Percentiles rank a stretch among this genome's conserved stretches.
Conservation (phyloP, 306 rosid species). For the Vigna unguiculata region DNA sequence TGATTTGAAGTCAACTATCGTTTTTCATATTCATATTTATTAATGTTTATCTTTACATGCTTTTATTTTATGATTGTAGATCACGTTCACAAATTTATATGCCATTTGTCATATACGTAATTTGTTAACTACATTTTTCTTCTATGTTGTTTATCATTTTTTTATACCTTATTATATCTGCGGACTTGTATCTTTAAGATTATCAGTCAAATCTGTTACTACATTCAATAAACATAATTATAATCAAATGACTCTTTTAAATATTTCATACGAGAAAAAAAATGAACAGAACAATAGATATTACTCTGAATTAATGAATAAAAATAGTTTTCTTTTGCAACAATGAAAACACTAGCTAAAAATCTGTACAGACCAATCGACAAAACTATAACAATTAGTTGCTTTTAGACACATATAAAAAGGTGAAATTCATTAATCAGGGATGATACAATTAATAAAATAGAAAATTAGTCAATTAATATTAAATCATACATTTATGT, state of each 20-base stretch:
- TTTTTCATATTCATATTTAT: not conserved
- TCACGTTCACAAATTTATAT: not conserved
- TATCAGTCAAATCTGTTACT: too few species aligned
- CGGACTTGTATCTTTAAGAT: too few species aligned
- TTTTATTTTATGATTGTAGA: not conserved
- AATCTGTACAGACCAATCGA: too few species aligned
- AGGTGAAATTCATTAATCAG: not conserved
- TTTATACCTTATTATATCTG: not conserved
- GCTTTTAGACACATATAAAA: not conserved
- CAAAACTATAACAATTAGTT: not conserved
- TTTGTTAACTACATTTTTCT: not conserved
- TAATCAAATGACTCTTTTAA: too few species aligned
- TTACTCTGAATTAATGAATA: not conserved
- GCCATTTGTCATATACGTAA: not conserved
- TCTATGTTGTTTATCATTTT: not conserved
- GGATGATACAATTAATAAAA: not conserved
- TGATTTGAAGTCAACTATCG: conserved; percentile 32
- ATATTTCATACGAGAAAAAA: too few species aligned
- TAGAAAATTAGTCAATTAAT: not conserved
- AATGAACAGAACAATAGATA: too few species aligned
- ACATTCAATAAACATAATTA: too few species aligned
- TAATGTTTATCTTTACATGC: too few species aligned
- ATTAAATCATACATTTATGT: not conserved
- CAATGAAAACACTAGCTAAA: not conserved
- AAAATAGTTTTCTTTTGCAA: too few species aligned